These are phyloP conservation scores for Mortierella polycephala DNA, from an alignment of 371 early-diverging fungal species.

Conservation along the genomic window DNA sequence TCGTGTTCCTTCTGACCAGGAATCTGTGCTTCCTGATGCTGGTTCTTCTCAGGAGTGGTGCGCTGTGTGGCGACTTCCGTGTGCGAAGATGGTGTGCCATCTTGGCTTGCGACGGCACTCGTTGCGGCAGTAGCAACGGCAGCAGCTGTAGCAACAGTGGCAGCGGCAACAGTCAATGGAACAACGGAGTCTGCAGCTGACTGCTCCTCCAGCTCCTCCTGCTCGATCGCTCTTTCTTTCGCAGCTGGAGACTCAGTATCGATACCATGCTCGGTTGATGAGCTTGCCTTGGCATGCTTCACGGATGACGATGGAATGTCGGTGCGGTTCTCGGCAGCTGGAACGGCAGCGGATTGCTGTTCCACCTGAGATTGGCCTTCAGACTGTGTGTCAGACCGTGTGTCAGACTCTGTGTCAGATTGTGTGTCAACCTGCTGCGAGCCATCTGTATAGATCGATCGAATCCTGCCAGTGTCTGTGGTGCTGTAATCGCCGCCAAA, in stretches of 20 bases:
- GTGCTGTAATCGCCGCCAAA: slow-evolving; percentile 38
- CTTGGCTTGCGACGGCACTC: not conserved
- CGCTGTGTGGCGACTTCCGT: not conserved
- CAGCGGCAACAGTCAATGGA: not conserved
- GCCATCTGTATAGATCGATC: slow-evolving; percentile 17
- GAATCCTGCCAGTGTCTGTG: slow-evolving; percentile 38
- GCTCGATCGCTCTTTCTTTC: not conserved
- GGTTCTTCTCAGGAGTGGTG: not conserved
- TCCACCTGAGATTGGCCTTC: too few relatives aligned
- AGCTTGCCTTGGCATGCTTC: too few relatives aligned
- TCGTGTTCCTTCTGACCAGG: slow-evolving; percentile 3
- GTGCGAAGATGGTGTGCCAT: not conserved
- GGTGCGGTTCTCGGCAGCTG: too few relatives aligned
- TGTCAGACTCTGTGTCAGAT: not conserved
- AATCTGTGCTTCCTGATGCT: not conserved
- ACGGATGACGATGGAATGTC: too few relatives aligned
- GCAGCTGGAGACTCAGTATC: not conserved
- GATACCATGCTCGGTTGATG: too few relatives aligned
- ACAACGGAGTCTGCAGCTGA: slow-evolving; percentile 1
- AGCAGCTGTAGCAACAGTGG: slow-evolving; percentile 3
- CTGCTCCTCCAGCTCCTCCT: slow-evolving; percentile 1
- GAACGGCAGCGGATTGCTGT: too few relatives aligned
- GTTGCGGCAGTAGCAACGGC: not conserved
- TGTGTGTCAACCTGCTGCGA: not conserved
- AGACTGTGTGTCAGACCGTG: not conserved